Evolutionary conservation across 1,139 yeast genomes (phyloP).

Genomic region (Wickerhamiella pararugosa): DNA sequence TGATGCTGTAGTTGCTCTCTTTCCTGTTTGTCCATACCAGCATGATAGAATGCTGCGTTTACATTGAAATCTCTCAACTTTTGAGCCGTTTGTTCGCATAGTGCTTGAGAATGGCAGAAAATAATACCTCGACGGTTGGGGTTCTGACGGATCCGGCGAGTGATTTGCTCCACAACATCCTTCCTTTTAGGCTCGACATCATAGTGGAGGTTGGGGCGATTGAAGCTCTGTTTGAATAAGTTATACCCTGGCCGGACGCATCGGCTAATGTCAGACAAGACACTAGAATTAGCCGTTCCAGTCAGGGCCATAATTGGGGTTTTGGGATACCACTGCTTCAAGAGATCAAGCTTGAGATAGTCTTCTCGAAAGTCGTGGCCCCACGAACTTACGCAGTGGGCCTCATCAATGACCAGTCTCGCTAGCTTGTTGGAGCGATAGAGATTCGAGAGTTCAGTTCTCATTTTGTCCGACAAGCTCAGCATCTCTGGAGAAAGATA

Average conservation of each 20-base stretch:
- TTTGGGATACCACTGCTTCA: slow-evolving; percentile 58
- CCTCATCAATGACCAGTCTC: slow-evolving; percentile 89
- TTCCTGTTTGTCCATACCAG: slow-evolving; percentile 76
- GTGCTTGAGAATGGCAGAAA: slow-evolving; percentile 79
- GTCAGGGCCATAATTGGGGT: slow-evolving; percentile 93
- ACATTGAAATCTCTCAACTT: slow-evolving; percentile 47
- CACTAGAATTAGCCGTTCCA: slow-evolving; percentile 93
- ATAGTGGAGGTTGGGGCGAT: slow-evolving; percentile 72
- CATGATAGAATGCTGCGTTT: slow-evolving; percentile 69
- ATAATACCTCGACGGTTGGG: slow-evolving; percentile 66
- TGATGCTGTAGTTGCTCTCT: slow-evolving; percentile 50
- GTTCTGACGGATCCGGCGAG: slow-evolving; percentile 37
- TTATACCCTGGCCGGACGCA: slow-evolving; percentile 30
- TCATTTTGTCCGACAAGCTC: slow-evolving; percentile 58
- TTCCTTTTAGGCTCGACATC: slow-evolving; percentile 48
- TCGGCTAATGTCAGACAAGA: slow-evolving; percentile 49
- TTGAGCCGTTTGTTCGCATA: slow-evolving; percentile 71
- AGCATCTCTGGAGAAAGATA: slow-evolving; percentile 95
- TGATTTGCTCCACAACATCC: slow-evolving; percentile 35
- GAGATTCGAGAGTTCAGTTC: slow-evolving; percentile 43
- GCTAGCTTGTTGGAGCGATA: slow-evolving; percentile 48
- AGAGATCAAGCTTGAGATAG: slow-evolving; percentile 63
- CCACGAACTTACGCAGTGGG: slow-evolving; percentile 98
- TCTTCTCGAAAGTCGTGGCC: slow-evolving; percentile 98
- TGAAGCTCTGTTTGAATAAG: slow-evolving; percentile 56